Evolutionary conservation across 106 monocot genomes (phyloP), one percentile per base, ranked within the genome.

Genomic region (Acanthochlamys bracteata): DNA sequence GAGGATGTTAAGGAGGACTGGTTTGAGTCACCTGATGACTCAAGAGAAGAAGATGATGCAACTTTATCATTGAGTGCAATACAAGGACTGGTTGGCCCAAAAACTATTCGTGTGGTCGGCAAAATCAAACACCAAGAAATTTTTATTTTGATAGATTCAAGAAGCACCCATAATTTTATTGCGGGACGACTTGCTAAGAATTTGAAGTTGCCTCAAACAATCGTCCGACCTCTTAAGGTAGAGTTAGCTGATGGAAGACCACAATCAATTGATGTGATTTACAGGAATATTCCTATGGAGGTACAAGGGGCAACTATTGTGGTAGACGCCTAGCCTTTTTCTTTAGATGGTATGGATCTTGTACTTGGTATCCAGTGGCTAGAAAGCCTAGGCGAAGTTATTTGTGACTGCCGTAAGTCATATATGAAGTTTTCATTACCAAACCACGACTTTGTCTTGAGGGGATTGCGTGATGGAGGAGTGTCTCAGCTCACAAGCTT

Each of bases 141-240:
- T 16, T 24, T 14, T 10, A 24, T 59, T 16, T 24, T 59, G 22
- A 9, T 59, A 24, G 59, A 59, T 25, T 14, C 25, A 3, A 23
- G 59, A 15, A 24, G 24, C 22, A 24, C 19, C 59, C 22, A 59
- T 25, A 59, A 59, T 27, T 59, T 59, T 25, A 59, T 59, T 59
- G 14, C 15, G 24, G 4, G 24, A 6, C 1, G 12, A 10, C 10
- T 33, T 10, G 24, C 59, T 25, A 11, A 57, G 20, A 0, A 21
- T 11, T 57, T 57, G 57, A 24, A 24, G 21, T 21, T 8, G 11
- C 57, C 20, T 16, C 11, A 11, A 22, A 57, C 15, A 16, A 22
- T 24, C 11, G 21, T 21, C 11, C 15, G 11, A 57, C 22, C 57
- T 57, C 24, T 57, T 22, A 57, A 11, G 14, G 20, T 57, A 19